These are phyloP conservation scores for Prunus yedoensis DNA, from an alignment of 331 rosid species.

Conservation along the genomic window DNA sequence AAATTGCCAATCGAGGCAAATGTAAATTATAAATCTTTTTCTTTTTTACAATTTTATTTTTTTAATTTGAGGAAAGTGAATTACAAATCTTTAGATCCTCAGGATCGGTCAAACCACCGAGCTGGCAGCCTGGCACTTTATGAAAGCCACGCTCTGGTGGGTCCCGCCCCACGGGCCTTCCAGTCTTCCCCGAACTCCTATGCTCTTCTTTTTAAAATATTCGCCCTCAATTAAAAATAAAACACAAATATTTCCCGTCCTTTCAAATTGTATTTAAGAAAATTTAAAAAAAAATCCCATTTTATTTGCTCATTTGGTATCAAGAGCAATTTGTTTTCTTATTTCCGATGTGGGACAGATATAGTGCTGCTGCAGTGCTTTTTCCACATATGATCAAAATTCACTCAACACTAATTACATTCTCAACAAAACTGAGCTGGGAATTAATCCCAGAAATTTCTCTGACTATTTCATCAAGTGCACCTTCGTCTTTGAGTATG, in stretches of 20 bases:
- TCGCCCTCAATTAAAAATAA: neutral
- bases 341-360: too few species aligned
- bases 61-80: neutral
- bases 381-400: neutral
- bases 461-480: constrained; percentile 42
- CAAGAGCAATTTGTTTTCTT: too few species aligned
- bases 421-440: neutral
- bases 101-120: constrained; percentile 38
- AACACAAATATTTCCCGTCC: neutral
- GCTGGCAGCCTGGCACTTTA: constrained; percentile 43
- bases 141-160: constrained; percentile 43
- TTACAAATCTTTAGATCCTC: constrained; percentile 27
- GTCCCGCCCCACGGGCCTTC: constrained; percentile 33
- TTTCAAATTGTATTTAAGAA: too few species aligned
- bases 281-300: too few species aligned
- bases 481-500: constrained; percentile 52
- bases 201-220: neutral
- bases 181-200: neutral
- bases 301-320: too few species aligned
- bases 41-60: neutral
- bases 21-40: neutral
- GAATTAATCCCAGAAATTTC: constrained; percentile 53
- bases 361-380: too few species aligned
- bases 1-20: constrained; percentile 20
- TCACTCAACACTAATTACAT: constrained; percentile 8